These are phyloP conservation scores for Phaseolus lunatus DNA, from an alignment of 306 rosid species.

Conservation along the genomic window DNA sequence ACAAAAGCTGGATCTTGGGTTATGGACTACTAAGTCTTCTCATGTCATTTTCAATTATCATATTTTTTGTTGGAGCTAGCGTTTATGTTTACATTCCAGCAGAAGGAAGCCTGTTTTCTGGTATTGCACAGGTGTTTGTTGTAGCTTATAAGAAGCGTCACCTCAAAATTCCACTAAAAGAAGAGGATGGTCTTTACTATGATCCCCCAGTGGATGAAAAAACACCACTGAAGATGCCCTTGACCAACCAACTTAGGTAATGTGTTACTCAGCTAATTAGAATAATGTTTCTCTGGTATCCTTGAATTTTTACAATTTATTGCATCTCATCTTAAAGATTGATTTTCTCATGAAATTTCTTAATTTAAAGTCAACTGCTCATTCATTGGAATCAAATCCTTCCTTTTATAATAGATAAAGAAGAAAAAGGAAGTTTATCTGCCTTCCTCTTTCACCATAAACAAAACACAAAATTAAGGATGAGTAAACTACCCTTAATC, in stretches of 20 bases:
- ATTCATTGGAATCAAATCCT: neutral
- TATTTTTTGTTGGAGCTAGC: constrained; percentile 47
- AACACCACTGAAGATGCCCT: constrained; percentile 50
- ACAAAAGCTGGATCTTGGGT: constrained; percentile 58
- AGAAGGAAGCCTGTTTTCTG: constrained; percentile 53
- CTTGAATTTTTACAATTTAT: neutral
- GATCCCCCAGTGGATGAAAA: constrained; percentile 50
- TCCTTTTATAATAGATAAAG: neutral
- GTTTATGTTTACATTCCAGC: constrained; percentile 35
- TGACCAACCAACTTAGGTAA: constrained; percentile 46
- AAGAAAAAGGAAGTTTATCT: neutral
- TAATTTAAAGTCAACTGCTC: neutral
- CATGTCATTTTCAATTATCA: constrained; percentile 38
- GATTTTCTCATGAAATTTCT: neutral
- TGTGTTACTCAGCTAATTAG: neutral
- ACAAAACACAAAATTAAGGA: neutral
- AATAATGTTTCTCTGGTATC: neutral
- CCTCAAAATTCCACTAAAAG: constrained; percentile 36
- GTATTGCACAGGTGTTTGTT: constrained; percentile 53
- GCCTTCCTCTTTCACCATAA: neutral
- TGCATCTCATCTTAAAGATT: neutral
- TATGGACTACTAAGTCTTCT: constrained; percentile 49
- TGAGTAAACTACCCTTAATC: neutral
- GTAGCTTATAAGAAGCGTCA: constrained; percentile 53
- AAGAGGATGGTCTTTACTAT: constrained; percentile 29